Percentiles rank a stretch among this genome's conserved stretches.
Conservation (phyloP, 2,329 filamentous ascomycete species). For the Boeremia lycopersici region DNA sequence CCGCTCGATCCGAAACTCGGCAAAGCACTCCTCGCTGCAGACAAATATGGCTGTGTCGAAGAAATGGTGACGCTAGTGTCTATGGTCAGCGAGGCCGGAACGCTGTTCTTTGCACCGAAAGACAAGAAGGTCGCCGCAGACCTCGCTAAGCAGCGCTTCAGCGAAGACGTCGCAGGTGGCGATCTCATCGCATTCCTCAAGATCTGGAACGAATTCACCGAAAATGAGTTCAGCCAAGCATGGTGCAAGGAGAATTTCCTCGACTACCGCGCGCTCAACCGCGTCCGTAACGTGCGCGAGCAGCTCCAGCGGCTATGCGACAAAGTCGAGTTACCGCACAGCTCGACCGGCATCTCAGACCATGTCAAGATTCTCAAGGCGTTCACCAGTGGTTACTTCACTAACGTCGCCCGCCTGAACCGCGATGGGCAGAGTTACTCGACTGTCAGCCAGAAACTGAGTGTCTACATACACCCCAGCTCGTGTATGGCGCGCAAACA, state of each 20-base stretch:
- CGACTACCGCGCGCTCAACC: conserved; percentile 85
- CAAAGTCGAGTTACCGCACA: conserved; percentile 78
- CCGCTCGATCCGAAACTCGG: conserved; percentile 91
- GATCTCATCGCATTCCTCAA: conserved; percentile 89
- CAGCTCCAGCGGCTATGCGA: conserved; percentile 93
- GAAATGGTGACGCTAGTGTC: conserved; percentile 93
- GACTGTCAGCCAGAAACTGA: conserved; percentile 87
- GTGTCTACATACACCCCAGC: conserved; percentile 89
- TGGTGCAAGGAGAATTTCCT: conserved; percentile 95
- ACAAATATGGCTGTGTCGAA: conserved; percentile 89
- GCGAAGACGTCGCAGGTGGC: conserved; percentile 73
- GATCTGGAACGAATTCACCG: conserved; percentile 94
- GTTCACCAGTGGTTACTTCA: conserved; percentile 90
- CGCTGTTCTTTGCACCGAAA: conserved; percentile 92
- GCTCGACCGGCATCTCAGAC: conserved; percentile 73
- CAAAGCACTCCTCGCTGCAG: conserved; percentile 84
- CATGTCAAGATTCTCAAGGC: conserved; percentile 82
- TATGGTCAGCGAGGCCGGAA: conserved; percentile 87
- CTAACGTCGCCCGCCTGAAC: conserved; percentile 84
- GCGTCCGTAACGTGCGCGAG: conserved; percentile 89
- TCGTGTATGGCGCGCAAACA: conserved; percentile 72
- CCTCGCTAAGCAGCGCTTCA: conserved; percentile 86
- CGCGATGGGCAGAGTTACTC: conserved; percentile 86
- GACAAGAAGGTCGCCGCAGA: conserved; percentile 98
- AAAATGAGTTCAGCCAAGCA: conserved; percentile 83